Conservation (phyloP, 2,329 filamentous ascomycete species). For the Colletotrichum endophyticum region DNA sequence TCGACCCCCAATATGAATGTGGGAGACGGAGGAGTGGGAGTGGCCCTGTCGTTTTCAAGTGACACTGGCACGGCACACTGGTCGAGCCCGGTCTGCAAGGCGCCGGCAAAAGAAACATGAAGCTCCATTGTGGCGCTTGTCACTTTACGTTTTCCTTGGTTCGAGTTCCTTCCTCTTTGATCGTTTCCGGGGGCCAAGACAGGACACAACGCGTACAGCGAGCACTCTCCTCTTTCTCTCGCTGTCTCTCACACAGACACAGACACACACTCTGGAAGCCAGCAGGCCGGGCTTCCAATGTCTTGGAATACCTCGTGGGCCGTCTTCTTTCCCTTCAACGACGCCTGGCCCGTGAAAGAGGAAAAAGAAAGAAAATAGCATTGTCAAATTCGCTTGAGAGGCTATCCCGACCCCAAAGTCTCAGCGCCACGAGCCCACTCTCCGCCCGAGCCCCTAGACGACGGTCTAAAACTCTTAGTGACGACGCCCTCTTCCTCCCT, state of each 20-base stretch:
- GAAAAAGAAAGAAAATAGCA: background rate
- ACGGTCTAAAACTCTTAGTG: constrained; percentile 4
- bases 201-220: background rate
- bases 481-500: constrained; percentile 16
- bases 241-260: background rate
- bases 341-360: background rate
- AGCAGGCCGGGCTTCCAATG: background rate
- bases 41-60: background rate
- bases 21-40: background rate
- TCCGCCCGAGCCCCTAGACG: constrained; percentile 6
- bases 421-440: constrained; percentile 12
- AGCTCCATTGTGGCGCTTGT: constrained; percentile 12
- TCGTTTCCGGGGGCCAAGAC: background rate
- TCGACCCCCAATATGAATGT: background rate
- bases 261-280: background rate
- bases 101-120: constrained; percentile 11
- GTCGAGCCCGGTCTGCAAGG: constrained; percentile 2
- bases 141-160: background rate
- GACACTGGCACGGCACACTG: background rate
- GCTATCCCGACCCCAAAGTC: constrained; percentile 1
- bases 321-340: background rate
- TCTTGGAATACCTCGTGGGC: constrained; percentile 16
- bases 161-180: background rate
- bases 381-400: background rate
- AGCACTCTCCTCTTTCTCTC: background rate